Evolutionary conservation across 176 grass and related monocot species (phyloP).

Genomic region (Carex pumila): DNA sequence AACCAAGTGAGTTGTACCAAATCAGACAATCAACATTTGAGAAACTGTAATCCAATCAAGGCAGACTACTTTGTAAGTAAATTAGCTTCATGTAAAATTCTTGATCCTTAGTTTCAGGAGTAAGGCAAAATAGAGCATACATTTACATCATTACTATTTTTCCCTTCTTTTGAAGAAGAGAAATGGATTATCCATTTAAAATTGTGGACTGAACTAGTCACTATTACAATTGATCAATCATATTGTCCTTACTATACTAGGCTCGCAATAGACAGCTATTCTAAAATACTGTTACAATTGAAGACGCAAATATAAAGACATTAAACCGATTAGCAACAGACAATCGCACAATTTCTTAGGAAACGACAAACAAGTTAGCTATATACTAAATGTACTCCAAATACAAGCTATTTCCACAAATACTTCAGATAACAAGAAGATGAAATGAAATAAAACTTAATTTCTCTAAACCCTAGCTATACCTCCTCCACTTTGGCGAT

Average conservation of each 20-base stretch:
- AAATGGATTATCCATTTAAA: background rate
- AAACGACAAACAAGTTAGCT: background rate
- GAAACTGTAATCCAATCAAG: background rate
- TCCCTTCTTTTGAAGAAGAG: background rate
- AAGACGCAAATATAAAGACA: background rate
- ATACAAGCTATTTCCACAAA: background rate
- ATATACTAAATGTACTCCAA: background rate
- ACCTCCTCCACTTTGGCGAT: slow-evolving; percentile 93
- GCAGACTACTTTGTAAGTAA: background rate
- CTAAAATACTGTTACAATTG: background rate
- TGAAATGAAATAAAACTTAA: background rate
- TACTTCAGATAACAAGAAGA: background rate
- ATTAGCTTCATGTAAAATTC: background rate
- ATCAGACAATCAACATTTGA: background rate
- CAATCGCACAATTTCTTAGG: background rate
- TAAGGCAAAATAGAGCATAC: background rate
- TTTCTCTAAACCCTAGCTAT: slow-evolving; percentile 4
- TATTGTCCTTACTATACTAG: background rate
- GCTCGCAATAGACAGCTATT: background rate
- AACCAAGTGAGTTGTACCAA: background rate
- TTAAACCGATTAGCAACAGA: background rate
- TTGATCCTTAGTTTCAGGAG: background rate
- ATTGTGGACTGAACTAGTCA: background rate
- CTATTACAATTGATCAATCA: background rate
- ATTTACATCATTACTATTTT: background rate